phyloP scores from a whole-genome alignment of 2,329 filamentous ascomycete species.

The Clarireedia monteithiana region DNA sequence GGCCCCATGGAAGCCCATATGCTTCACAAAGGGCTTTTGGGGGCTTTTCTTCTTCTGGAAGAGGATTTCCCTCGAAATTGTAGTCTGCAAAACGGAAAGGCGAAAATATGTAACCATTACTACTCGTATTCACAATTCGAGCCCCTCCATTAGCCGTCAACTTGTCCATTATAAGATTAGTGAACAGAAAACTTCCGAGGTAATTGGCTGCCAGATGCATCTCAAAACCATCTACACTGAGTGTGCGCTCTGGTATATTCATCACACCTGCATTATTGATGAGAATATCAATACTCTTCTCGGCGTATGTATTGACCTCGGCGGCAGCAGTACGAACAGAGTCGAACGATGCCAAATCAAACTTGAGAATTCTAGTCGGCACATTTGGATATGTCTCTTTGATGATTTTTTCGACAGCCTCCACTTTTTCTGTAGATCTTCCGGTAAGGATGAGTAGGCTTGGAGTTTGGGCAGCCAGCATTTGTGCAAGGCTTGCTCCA shows the following conservation, averaged over 20 bases:
- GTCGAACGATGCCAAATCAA: slow-evolving; percentile 33
- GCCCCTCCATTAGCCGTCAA: slow-evolving; percentile 2
- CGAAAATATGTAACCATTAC: slow-evolving; percentile 30
- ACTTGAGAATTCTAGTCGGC: background rate
- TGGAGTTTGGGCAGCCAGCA: background rate
- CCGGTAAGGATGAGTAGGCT: slow-evolving; percentile 11
- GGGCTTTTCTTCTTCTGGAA: background rate
- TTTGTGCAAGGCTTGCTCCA: background rate
- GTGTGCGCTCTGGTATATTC: background rate
- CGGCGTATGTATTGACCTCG: slow-evolving; percentile 28
- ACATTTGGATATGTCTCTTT: slow-evolving; percentile 1
- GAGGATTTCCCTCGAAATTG: background rate
- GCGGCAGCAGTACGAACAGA: slow-evolving; percentile 33
- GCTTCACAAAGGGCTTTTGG: background rate
- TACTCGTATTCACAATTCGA: slow-evolving; percentile 19
- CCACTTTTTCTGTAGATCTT: slow-evolving; percentile 2
- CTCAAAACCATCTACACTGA: slow-evolving; percentile 12
- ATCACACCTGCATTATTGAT: slow-evolving; percentile 25
- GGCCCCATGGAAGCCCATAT: background rate
- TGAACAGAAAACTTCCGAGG: slow-evolving; percentile 16
- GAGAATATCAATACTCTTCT: slow-evolving; percentile 33
- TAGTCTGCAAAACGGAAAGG: slow-evolving; percentile 30
- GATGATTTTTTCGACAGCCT: slow-evolving; percentile 4
- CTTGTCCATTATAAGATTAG: slow-evolving; percentile 12
- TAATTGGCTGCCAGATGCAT: slow-evolving; percentile 14